A percentile compares a stretch with the other conserved stretches of the same genome.
phyloP scores from a whole-genome alignment of 139 green algal species.

The Chlamydomonas schloesseri region DNA sequence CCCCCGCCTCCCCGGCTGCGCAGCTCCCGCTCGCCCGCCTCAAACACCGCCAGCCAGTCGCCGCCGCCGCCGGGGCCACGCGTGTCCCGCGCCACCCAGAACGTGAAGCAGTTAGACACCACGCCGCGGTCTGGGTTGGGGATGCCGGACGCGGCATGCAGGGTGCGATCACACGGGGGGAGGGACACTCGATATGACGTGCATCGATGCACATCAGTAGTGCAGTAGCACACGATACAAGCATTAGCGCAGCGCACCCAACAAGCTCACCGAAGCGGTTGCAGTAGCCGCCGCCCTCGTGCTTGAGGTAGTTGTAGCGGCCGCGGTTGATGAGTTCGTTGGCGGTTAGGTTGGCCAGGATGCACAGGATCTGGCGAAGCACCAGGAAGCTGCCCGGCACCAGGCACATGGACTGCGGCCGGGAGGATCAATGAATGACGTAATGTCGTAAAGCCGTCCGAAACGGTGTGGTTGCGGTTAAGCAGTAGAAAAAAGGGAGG shows the following conservation, averaged over 20 bases:
- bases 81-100: conserved; percentile 42
- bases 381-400: conserved; percentile 47
- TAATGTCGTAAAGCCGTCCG: too few species aligned
- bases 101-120: conserved; percentile 46
- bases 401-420: conserved; percentile 49
- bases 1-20: too few species aligned
- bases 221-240: not conserved
- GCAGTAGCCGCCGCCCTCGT: conserved; percentile 53
- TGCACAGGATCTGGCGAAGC: conserved; percentile 52
- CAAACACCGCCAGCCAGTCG: conserved; percentile 46
- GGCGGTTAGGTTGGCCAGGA: conserved; percentile 74
- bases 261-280: conserved; percentile 45
- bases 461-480: too few species aligned
- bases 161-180: too few species aligned
- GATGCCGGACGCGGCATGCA: too few species aligned
- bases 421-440: not conserved
- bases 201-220: too few species aligned
- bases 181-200: too few species aligned
- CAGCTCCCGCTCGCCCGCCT: conserved; percentile 48
- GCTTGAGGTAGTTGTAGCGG: conserved; percentile 68
- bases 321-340: conserved; percentile 72
- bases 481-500: too few species aligned
- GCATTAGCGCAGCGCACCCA: not conserved
- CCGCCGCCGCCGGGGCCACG: too few species aligned
- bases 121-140: conserved; percentile 38